phyloP scores from a whole-genome alignment of 2,329 filamentous ascomycete species.

The Trichoderma citrinoviride region DNA sequence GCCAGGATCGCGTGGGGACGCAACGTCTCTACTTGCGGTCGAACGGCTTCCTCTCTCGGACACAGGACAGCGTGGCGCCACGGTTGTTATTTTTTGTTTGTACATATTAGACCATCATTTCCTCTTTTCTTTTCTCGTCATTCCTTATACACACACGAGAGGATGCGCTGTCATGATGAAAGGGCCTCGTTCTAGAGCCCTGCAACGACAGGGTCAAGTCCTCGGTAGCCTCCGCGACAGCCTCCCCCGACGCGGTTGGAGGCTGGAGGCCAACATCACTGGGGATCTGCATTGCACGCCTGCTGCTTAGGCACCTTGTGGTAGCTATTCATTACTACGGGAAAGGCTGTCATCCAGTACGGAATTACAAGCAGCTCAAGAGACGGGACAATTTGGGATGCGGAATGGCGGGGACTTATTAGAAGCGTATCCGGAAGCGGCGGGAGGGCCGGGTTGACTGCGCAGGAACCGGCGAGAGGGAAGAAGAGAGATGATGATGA shows the following conservation, averaged over 20 bases:
- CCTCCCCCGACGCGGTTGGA: neutral
- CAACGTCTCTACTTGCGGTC: conserved; percentile 6
- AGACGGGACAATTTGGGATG: neutral
- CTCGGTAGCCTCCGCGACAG: neutral
- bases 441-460: neutral
- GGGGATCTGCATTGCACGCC: neutral
- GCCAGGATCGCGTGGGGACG: neutral
- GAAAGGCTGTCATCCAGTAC: neutral
- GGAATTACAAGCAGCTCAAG: conserved; percentile 5
- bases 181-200: neutral
- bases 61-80: conserved; percentile 25
- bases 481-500: neutral
- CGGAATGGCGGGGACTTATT: conserved; percentile 9
- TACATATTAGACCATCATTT: conserved; percentile 1
- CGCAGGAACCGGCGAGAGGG: neutral
- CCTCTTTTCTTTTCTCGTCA: neutral
- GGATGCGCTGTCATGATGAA: neutral
- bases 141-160: neutral
- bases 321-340: neutral
- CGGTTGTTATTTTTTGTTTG: conserved; percentile 20
- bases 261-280: neutral
- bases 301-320: neutral
- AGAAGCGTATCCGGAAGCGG: conserved; percentile 10
- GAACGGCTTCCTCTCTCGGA: neutral
- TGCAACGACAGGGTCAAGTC: neutral